phyloP scores from a whole-genome alignment of 2,329 filamentous ascomycete genomes.

The Claviceps pazoutovae region DNA sequence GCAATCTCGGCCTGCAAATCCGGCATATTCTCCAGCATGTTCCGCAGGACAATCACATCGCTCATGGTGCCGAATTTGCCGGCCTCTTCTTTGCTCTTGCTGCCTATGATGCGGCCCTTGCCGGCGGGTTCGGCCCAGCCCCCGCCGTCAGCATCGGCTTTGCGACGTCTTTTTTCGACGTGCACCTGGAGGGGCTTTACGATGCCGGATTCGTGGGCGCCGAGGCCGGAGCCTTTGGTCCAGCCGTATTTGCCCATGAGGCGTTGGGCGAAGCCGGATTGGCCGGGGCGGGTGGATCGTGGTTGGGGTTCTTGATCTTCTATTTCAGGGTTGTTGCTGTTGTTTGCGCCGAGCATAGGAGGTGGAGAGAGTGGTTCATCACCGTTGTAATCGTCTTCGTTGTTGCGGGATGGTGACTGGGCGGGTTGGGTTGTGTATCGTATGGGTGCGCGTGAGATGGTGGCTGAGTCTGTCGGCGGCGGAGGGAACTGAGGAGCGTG shows the following conservation, averaged over 20 bases:
- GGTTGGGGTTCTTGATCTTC: constrained; percentile 24
- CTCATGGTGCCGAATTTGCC: constrained; percentile 59
- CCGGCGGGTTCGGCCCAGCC: constrained; percentile 58
- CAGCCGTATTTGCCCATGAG: constrained; percentile 92
- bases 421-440: constrained; percentile 42
- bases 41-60: constrained; percentile 65
- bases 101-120: constrained; percentile 70
- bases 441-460: constrained; percentile 66
- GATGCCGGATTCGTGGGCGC: constrained; percentile 70
- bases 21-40: constrained; percentile 74
- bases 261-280: constrained; percentile 72
- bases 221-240: constrained; percentile 76
- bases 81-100: constrained; percentile 38
- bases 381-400: constrained; percentile 20
- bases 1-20: constrained; percentile 67
- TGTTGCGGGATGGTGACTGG: constrained; percentile 15
- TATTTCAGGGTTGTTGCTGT: constrained; percentile 10
- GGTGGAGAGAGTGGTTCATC: constrained; percentile 27
- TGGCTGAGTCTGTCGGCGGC: constrained; percentile 32
- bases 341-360: constrained; percentile 33
- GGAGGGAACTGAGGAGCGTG: constrained; percentile 25
- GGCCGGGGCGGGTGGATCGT: constrained; percentile 57
- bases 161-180: constrained; percentile 74
- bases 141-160: constrained; percentile 63
- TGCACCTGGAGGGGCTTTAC: constrained; percentile 70